A percentile compares a stretch with the other conserved stretches of the same genome.
These are phyloP conservation scores for Escallonia rubra DNA, from an alignment of 129 eudicot species.

Conservation along the genomic window DNA sequence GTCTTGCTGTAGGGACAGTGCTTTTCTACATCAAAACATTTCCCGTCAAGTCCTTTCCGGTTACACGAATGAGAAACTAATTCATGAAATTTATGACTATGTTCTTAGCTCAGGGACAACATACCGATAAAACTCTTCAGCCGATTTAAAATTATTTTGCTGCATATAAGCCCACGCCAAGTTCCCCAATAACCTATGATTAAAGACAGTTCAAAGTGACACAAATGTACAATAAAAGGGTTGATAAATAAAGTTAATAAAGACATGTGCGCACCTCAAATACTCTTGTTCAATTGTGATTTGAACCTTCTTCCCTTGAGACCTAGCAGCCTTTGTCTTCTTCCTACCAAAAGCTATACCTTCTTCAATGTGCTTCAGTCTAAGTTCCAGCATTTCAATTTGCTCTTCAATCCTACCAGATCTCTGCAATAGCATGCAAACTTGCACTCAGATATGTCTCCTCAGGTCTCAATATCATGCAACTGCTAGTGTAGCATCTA, in stretches of 20 bases:
- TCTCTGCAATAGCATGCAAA: conserved; percentile 33
- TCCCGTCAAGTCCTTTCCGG: background rate
- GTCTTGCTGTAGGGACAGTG: conserved; percentile 67
- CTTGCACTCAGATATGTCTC: background rate
- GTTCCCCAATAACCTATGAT: conserved; percentile 74
- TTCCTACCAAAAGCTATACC: conserved; percentile 50
- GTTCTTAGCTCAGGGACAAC: background rate
- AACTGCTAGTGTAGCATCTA: no score
- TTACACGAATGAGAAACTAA: background rate
- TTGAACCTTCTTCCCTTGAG: conserved; percentile 72
- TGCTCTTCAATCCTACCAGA: conserved; percentile 77
- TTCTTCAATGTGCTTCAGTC: conserved; percentile 64
- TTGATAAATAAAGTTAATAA: background rate
- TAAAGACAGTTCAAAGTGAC: conserved; percentile 5
- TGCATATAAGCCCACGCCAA: conserved; percentile 94
- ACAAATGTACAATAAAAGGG: conserved; percentile 1
- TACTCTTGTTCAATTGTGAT: conserved; percentile 76
- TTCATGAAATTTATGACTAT: background rate
- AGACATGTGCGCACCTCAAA: conserved; percentile 37
- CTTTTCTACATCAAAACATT: conserved; percentile 49
- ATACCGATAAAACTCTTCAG: conserved; percentile 80
- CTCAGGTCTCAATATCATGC: no score
- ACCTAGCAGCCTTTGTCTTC: conserved; percentile 56
- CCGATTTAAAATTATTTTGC: conserved; percentile 49
- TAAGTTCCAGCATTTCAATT: conserved; percentile 57